These are phyloP conservation scores for Blastobotrys terrestris DNA, from an alignment of 805 yeast genomes.

Conservation along the genomic window DNA sequence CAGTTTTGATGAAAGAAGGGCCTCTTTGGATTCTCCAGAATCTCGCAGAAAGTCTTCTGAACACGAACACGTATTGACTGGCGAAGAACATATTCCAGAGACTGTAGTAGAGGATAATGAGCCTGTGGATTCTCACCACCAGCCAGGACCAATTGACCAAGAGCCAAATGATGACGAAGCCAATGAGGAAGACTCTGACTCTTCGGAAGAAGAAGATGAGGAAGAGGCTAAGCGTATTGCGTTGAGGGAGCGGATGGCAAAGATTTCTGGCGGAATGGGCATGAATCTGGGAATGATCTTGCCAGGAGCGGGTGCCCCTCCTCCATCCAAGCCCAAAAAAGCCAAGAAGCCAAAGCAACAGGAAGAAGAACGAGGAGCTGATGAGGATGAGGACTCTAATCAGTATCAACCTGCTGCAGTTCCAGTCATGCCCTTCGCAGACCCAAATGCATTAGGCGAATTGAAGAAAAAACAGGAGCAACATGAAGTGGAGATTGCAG, in stretches of 20 bases:
- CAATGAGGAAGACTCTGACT: conserved; percentile 28
- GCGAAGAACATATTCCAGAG: not conserved
- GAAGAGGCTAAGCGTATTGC: conserved; percentile 60
- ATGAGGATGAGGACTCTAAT: conserved; percentile 16
- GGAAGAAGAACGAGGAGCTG: conserved; percentile 21
- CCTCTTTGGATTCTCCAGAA: not conserved
- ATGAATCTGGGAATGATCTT: conserved; percentile 11
- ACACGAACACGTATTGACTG: not conserved
- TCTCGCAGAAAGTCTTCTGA: not conserved
- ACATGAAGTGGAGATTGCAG: conserved; percentile 26
- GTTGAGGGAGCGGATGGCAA: conserved; percentile 93
- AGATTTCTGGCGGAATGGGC: conserved; percentile 76
- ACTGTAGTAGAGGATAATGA: not conserved
- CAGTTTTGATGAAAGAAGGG: conserved; percentile 2
- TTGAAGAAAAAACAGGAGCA: conserved; percentile 13
- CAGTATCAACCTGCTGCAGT: conserved; percentile 34
- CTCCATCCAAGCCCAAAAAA: conserved; percentile 20
- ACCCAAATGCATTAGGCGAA: conserved; percentile 30
- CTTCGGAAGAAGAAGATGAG: conserved; percentile 37
- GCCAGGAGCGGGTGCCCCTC: conserved; percentile 27
- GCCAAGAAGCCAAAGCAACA: conserved; percentile 24
- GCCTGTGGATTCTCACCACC: not conserved
- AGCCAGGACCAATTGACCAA: not conserved
- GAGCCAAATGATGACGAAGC: conserved; percentile 23
- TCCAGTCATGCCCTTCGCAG: conserved; percentile 50